Evolutionary conservation across 495 filamentous ascomycete species (phyloP).

Genomic region (Pyrenopolyporus hunteri): DNA sequence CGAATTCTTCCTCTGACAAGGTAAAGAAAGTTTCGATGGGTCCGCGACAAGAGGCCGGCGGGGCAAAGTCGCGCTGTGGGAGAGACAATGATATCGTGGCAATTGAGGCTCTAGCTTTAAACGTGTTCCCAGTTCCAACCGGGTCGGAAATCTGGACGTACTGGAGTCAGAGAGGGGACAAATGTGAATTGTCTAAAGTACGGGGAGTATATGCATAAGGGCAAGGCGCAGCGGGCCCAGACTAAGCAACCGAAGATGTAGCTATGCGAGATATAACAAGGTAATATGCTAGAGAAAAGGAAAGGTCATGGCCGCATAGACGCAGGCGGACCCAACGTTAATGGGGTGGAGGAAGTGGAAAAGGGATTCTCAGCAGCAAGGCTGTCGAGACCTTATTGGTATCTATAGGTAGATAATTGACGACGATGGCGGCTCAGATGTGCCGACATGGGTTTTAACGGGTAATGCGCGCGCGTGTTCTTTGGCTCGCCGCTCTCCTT

Average conservation of each 20-base stretch:
- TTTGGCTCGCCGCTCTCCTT: background rate
- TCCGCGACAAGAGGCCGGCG: constrained; percentile 6
- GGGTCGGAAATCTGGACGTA: constrained; percentile 8
- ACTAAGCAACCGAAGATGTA: constrained; percentile 14
- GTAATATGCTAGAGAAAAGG: constrained; percentile 19
- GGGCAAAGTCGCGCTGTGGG: constrained; percentile 13
- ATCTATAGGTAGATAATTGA: constrained; percentile 17
- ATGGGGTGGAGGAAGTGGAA: constrained; percentile 19
- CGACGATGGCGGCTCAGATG: constrained; percentile 24
- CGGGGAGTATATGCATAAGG: constrained; percentile 24
- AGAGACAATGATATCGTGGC: constrained; percentile 18
- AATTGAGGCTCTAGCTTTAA: constrained; percentile 25
- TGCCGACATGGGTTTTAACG: constrained; percentile 26
- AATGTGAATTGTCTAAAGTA: constrained; percentile 19
- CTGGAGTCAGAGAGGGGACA: constrained; percentile 5
- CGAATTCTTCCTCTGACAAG: background rate
- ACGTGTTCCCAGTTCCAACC: constrained; percentile 14
- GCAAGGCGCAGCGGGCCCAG: constrained; percentile 14
- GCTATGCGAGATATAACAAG: constrained; percentile 26
- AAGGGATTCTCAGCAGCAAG: constrained; percentile 23
- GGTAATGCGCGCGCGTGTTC: constrained; percentile 15
- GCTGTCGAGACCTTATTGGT: constrained; percentile 36
- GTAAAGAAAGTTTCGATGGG: constrained; percentile 2
- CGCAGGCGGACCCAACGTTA: constrained; percentile 36
- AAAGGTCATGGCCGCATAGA: constrained; percentile 23